Percentiles rank a stretch among this genome's conserved stretches.
These are phyloP conservation scores for Didymellaceae sp. DNA, from an alignment of 2,329 filamentous ascomycete genomes.

Conservation along the genomic window DNA sequence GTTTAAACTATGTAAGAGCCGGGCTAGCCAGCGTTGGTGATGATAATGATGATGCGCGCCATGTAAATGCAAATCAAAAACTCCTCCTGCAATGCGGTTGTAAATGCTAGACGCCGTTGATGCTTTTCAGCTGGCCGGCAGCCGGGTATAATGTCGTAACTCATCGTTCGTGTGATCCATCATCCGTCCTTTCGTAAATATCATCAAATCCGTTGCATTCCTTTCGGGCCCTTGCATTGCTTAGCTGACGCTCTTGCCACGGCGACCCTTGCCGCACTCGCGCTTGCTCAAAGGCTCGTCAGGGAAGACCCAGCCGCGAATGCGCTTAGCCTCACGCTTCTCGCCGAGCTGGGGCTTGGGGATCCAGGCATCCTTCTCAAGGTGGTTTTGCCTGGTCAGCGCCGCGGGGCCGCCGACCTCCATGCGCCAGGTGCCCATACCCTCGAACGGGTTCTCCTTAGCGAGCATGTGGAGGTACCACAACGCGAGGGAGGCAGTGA, in stretches of 20 bases:
- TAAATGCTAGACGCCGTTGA: constrained; percentile 18
- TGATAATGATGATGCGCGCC: not conserved
- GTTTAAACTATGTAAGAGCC: constrained; percentile 13
- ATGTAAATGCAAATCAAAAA: constrained; percentile 16
- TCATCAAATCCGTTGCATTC: not conserved
- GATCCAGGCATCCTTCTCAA: constrained; percentile 77
- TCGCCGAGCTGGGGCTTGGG: constrained; percentile 73
- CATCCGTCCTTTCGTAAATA: constrained; percentile 1
- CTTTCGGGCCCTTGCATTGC: not conserved
- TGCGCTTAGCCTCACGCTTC: constrained; percentile 77
- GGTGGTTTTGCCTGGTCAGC: constrained; percentile 71
- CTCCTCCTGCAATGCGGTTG: constrained; percentile 7
- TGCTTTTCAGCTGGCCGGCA: constrained; percentile 19
- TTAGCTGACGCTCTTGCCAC: constrained; percentile 33
- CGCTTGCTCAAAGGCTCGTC: constrained; percentile 75
- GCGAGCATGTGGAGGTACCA: constrained; percentile 80
- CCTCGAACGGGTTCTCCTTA: constrained; percentile 64
- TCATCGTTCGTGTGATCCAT: constrained; percentile 8
- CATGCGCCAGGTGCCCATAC: constrained; percentile 69
- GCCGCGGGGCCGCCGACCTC: constrained; percentile 79
- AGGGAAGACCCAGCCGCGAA: constrained; percentile 76
- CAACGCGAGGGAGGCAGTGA: constrained; percentile 76
- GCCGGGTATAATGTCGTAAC: constrained; percentile 16
- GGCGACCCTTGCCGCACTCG: constrained; percentile 58
- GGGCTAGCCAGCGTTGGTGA: constrained; percentile 1